Evolutionary conservation across 192 early-diverging fungal species (phyloP), one percentile per base, ranked within the genome.

Genomic region (Oehlia diaphana): DNA sequence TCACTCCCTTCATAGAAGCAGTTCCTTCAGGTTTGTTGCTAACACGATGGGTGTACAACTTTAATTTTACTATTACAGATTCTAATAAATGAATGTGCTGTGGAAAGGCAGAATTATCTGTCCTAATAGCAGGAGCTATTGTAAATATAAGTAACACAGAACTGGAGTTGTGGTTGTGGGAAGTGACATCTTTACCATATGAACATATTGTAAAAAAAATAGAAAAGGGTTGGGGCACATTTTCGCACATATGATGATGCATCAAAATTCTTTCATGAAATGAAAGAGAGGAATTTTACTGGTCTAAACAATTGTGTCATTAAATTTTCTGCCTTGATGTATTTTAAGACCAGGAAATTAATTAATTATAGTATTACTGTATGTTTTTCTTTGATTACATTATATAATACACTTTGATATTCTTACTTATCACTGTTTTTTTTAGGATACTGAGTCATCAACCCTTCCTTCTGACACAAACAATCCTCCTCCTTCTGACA

Each of bases 211-310:
- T 74, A 9, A 74, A 62, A 31, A 74, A 33, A 58, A 1, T 62
- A 63, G 33, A 10, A 9, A 74, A 35, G 33, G 26, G 37, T 61
- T 74, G n/a, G 73, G 53, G 53, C 63, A 16, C 37, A 74, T 74
- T 72, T 72, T 72, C 7, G 47, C 39, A 72, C 42, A 49, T 14
- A 62, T 47, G 58, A 74, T 33, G 53, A 74, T 62, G 73, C 73
- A 74, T 74, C 26, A 31, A 74, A 37, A 19, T 74, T 74, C 26
- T 74, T 74, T 14, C 33, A 74, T 6, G 28, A 74, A 74, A 74
- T 74, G 73, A 74, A 74, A 74, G 37, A 63, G 58, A 74, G 63
- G 12, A 23, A 0, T 8, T 74, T 74, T 13, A 74, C 31, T 62
- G 53, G 33, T 63, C 73, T 31, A 74, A 23, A 62, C 23, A 2